Conservation (phyloP, 1,284 basidiomycete genomes). For the Salmacisia buchloeana region DNA sequence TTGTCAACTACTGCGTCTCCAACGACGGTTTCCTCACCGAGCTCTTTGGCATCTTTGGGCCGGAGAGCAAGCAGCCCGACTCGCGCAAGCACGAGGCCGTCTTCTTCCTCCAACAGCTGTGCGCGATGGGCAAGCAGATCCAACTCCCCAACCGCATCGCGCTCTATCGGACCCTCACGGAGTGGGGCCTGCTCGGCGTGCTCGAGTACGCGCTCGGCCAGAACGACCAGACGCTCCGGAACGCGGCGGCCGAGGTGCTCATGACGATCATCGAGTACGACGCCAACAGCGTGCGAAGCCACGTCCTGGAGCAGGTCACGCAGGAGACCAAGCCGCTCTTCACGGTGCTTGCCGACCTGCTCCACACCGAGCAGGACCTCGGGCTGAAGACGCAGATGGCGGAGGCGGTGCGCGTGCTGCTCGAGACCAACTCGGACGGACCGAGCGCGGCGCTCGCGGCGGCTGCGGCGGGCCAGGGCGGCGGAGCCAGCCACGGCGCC, state of each 20-base stretch:
- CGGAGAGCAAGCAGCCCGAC: constrained; percentile 15
- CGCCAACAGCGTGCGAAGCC: constrained; percentile 73
- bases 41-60: constrained; percentile 66
- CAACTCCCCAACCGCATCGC: constrained; percentile 78
- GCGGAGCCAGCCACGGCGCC: constrained; percentile 33
- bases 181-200: constrained; percentile 80
- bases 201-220: constrained; percentile 67
- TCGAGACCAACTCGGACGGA: constrained; percentile 59
- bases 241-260: constrained; percentile 80
- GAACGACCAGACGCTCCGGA: constrained; percentile 60
- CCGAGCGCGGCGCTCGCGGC: constrained; percentile 17
- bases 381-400: constrained; percentile 85
- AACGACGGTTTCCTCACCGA: constrained; percentile 71
- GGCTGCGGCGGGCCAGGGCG: not conserved
- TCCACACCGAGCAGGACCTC: constrained; percentile 70
- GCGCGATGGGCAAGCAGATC: constrained; percentile 91
- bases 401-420: constrained; percentile 76
- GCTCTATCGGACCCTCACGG: constrained; percentile 83
- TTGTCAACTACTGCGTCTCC: constrained; percentile 79
- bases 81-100: constrained; percentile 37
- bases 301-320: constrained; percentile 73
- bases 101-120: constrained; percentile 83
- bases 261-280: constrained; percentile 86
- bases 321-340: constrained; percentile 24
- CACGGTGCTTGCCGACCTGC: constrained; percentile 58